Base-by-base conservation (phyloP, 179 eudicot genomes). In the Corrigiola litoralis region DNA sequence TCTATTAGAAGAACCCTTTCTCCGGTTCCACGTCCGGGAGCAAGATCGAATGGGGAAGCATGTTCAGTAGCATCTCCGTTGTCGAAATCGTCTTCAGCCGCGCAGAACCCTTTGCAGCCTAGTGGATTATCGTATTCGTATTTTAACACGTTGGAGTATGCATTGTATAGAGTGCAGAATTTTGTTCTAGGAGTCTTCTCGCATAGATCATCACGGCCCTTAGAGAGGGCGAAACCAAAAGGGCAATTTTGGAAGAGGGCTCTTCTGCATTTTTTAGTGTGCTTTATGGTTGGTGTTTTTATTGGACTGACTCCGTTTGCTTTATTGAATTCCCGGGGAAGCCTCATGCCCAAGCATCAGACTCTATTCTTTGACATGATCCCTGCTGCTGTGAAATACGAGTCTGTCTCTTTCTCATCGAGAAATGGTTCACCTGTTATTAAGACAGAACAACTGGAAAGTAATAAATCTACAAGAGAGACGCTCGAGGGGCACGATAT, bases 1-100 rank as follows among this genome's bases (percentile, higher is more conserved):
- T 80, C 96, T 12, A 75, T 90, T 65, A 77, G 95, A 68, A 85
- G 95, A 77, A 79, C 87, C 72, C 77, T 82, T 69, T 87, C 96
- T 54, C 96, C 96, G 0, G 84, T 90, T 59, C 89, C 97, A 68
- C 71, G 88, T 27, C 83, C 89, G 0, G 89, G 87, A 48, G 66
- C 71, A 40, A 54, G 74, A 57, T 58, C 61, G 28, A 80, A 74
- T 69, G 95, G 88, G 32, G 95, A 90, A 69, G 82, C 84, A 8
- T 66, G 76, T 71, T 80, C 78, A 17, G 84, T 82, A 64, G 83
- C 89, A 41, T 90, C 97, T 23, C 95, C 97, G 1, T 51, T 90
- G 53, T 90, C 97, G 10, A 85, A 78, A 66, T 76, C 90, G 38
- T 82, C 97, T 24, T 85, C 91, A 44, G 66, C 82, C 63, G 71